Evolutionary conservation across 2,329 filamentous ascomycete species (phyloP).

Genomic region (Arthrinium puccinioides): DNA sequence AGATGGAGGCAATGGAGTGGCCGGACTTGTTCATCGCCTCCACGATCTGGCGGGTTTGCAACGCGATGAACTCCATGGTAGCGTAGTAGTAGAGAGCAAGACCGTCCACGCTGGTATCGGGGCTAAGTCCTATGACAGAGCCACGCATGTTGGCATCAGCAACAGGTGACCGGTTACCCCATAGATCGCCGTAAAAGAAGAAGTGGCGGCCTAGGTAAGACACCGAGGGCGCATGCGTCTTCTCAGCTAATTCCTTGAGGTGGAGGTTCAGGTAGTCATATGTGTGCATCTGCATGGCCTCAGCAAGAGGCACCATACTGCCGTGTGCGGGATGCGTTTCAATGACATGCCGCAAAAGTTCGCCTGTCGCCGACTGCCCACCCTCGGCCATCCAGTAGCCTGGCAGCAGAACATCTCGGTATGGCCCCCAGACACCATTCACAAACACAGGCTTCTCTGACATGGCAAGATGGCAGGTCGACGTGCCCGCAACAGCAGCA

Average conservation of each 20-base stretch:
- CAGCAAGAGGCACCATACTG: constrained; percentile 69
- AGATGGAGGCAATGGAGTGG: constrained; percentile 84
- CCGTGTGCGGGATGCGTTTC: constrained; percentile 91
- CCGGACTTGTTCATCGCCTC: constrained; percentile 88
- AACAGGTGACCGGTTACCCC: constrained; percentile 91
- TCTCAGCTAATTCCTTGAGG: constrained; percentile 62
- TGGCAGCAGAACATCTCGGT: constrained; percentile 86
- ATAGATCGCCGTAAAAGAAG: constrained; percentile 98
- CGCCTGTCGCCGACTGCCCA: constrained; percentile 91
- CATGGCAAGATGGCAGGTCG: constrained; percentile 96
- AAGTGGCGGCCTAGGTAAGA: constrained; percentile 86
- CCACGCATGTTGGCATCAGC: constrained; percentile 92
- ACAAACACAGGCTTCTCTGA: constrained; percentile 90
- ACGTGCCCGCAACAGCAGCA: constrained; percentile 91
- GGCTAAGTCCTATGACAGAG: constrained; percentile 76
- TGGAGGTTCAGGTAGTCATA: constrained; percentile 94
- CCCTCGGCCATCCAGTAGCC: constrained; percentile 96
- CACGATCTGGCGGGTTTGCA: constrained; percentile 94
- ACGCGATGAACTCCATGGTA: constrained; percentile 95
- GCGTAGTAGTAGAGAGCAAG: constrained; percentile 90
- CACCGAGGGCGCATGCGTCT: constrained; percentile 64
- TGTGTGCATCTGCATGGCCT: constrained; percentile 78
- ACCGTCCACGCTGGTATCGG: constrained; percentile 79
- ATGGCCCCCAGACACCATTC: constrained; percentile 93
- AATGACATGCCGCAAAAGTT: constrained; percentile 87